These are phyloP conservation scores for Botrytis byssoidea DNA, from an alignment of 2,329 filamentous ascomycete species.

Conservation along the genomic window DNA sequence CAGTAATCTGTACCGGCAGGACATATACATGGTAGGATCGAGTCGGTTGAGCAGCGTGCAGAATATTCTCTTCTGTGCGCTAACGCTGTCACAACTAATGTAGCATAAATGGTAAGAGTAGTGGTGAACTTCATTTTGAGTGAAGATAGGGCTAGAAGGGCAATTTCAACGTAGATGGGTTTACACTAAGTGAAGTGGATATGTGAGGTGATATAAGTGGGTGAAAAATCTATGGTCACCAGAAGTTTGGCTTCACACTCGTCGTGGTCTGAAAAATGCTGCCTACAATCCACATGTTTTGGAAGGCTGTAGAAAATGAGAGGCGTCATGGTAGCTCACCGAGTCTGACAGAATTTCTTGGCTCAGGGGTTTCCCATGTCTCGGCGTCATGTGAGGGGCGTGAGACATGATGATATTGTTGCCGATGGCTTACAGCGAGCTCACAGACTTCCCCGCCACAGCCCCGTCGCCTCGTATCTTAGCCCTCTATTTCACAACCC, in stretches of 20 bases:
- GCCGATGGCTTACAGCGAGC: background rate
- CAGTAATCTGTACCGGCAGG: constrained; percentile 6
- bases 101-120: background rate
- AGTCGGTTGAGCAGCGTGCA: background rate
- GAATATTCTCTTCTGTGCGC: background rate
- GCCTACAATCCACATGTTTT: background rate
- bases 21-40: background rate
- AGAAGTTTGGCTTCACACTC: background rate
- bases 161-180: background rate
- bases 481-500: background rate
- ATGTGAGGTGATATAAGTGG: constrained; percentile 1
- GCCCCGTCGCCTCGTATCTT: background rate
- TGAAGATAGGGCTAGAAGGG: background rate
- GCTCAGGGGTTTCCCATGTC: background rate
- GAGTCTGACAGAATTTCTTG: background rate
- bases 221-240: background rate
- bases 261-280: background rate
- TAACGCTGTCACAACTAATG: background rate
- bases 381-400: background rate
- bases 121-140: background rate
- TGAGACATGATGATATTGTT: background rate
- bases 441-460: background rate
- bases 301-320: background rate
- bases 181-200: background rate
- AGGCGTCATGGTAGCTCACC: background rate